Conservation (phyloP, 140 eudicot genomes). For the Flaveria floridana region DNA sequence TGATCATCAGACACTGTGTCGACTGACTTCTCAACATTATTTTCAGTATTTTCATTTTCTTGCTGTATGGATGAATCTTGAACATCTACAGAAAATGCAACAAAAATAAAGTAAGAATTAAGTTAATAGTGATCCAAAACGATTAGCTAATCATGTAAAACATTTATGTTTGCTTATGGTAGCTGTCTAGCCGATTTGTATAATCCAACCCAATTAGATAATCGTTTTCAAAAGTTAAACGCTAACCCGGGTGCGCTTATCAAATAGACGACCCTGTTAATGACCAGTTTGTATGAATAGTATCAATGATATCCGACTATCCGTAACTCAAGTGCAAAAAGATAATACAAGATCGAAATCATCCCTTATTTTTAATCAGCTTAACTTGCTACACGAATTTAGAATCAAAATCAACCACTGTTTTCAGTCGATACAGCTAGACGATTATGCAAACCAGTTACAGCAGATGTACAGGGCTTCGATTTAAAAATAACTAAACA, state of each 20-base stretch:
- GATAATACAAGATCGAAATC: background rate
- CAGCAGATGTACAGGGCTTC: too few species aligned
- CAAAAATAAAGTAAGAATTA: background rate
- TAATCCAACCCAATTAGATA: background rate
- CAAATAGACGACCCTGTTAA: background rate
- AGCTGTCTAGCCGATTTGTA: background rate
- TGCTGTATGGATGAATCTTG: conserved; percentile 27
- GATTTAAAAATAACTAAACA: background rate
- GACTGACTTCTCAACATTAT: conserved; percentile 18
- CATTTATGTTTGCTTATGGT: background rate
- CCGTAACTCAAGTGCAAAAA: background rate
- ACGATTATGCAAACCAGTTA: too few species aligned
- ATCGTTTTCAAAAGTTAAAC: background rate
- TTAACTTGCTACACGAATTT: background rate
- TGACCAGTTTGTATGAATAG: background rate
- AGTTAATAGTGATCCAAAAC: background rate
- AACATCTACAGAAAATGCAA: conserved; percentile 29
- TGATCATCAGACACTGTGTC: conserved; percentile 49
- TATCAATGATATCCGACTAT: background rate
- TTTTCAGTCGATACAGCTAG: too few species aligned
- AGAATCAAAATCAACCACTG: background rate
- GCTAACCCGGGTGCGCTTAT: background rate
- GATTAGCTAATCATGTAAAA: background rate
- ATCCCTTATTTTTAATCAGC: background rate
- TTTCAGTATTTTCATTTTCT: conserved; percentile 27